Evolutionary conservation across 495 filamentous ascomycete species (phyloP), one percentile per base, ranked within the genome.

Genomic region (Articulospora tetracladia): DNA sequence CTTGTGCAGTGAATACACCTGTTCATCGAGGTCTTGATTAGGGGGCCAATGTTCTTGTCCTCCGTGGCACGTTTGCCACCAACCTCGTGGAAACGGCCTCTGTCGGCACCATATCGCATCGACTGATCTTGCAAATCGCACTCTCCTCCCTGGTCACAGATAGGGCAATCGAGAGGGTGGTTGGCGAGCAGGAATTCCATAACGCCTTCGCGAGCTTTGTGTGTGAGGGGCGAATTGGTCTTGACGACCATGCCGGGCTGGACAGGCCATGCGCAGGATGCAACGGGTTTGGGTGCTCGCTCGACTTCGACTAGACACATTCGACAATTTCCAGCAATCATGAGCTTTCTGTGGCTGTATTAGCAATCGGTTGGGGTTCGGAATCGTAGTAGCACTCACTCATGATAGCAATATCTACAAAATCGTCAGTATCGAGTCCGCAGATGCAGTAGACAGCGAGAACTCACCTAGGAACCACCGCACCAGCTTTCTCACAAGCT

Each of bases 11-110:
- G 94, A 70, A 98, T 98, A 77, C 94, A 98, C 69, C 94, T 81
- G 78, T 98, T 98, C 94, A 98, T 98, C n/a, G 95, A 98, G 17
- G 94, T 98, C 81, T 98, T 98, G 72, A 98, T 87, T 58, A 98
- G 74, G n/a, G 94, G 94, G 7, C 94, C 94, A 65, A 98, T 97
- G 70, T 98, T 98, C 82, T 98, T 98, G 73, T 98, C 94, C 78
- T 98, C 94, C 28, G 97, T 92, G 4, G 91, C 94, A 73, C 94
- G 89, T 83, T 98, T 98, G 66, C 94, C 94, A 46, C 83, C 85
- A 63, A 91, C 77, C 77, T 98, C 94, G 73, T 98, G 94, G 76
- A 98, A 98, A 64, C 94, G 88, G 53, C 94, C 94, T 64, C 94
- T 84, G 73, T 98, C 94, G 52, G 90, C 91, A 66, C 94, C 94